phyloP scores from a whole-genome alignment of 257 asterid genomes.

The Solanum gandarillasii region DNA sequence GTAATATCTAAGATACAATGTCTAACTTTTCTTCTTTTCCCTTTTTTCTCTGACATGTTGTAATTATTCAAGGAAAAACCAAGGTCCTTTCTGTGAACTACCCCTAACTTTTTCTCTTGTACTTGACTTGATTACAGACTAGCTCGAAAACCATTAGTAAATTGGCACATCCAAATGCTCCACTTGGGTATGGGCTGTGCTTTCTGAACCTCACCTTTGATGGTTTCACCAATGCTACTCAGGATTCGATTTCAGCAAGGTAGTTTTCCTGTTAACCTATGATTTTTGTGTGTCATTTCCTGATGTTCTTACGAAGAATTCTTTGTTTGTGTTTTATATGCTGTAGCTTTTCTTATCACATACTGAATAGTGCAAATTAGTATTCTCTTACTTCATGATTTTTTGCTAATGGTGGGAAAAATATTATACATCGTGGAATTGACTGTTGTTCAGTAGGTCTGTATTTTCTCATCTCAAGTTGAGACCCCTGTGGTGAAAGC shows the following conservation, averaged over 20 bases:
- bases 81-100: background rate
- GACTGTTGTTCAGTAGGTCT: background rate
- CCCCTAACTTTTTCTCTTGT: background rate
- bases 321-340: background rate
- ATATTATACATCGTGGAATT: background rate
- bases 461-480: background rate
- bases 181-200: constrained; percentile 88
- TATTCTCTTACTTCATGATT: background rate
- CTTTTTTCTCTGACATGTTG: background rate
- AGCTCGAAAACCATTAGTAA: constrained; percentile 90
- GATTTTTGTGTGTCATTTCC: background rate
- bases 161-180: constrained; percentile 90
- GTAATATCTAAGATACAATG: background rate
- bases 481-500: background rate
- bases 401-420: background rate
- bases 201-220: constrained; percentile 90
- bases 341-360: background rate
- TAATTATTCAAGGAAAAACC: background rate
- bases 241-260: constrained; percentile 88
- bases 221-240: constrained; percentile 99
- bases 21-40: background rate
- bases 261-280: background rate
- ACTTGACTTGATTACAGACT: constrained; percentile 39
- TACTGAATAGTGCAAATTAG: background rate
- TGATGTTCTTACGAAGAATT: background rate